These are phyloP conservation scores for Grammothele lineata DNA, from an alignment of 768 basidiomycete genomes.

Conservation along the genomic window DNA sequence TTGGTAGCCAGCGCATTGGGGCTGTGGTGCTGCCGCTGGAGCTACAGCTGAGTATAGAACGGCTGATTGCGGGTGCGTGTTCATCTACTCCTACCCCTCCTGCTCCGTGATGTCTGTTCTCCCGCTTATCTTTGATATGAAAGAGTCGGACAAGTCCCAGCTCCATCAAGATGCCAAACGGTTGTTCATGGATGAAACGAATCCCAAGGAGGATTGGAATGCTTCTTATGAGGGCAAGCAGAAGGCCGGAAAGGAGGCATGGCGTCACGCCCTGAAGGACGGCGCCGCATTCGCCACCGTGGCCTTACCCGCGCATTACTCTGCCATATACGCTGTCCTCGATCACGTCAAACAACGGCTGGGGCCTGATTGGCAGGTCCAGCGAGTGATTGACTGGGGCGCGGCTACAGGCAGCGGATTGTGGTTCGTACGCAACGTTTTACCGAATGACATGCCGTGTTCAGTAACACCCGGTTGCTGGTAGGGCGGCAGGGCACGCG, in stretches of 20 bases:
- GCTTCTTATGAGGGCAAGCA: slow-evolving; percentile 53
- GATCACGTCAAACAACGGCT: slow-evolving; percentile 61
- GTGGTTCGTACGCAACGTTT: slow-evolving; percentile 52
- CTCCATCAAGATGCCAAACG: slow-evolving; percentile 70
- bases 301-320: slow-evolving; percentile 83
- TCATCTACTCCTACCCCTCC: no score
- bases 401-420: slow-evolving; percentile 78
- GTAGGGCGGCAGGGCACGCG: slow-evolving; percentile 62
- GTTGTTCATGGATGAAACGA: slow-evolving; percentile 48
- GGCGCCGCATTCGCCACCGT: slow-evolving; percentile 83
- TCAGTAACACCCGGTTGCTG: no score
- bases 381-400: slow-evolving; percentile 79
- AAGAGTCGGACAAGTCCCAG: slow-evolving; percentile 60
- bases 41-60: slow-evolving; percentile 60
- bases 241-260: slow-evolving; percentile 53
- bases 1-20: slow-evolving; percentile 73
- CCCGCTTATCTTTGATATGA: no score
- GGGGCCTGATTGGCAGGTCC: slow-evolving; percentile 54
- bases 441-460: no score
- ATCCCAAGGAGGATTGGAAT: slow-evolving; percentile 43
- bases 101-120: no score
- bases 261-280: slow-evolving; percentile 60
- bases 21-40: slow-evolving; percentile 69
- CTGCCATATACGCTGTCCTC: slow-evolving; percentile 74
- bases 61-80: slow-evolving; percentile 60